phyloP scores from a whole-genome alignment of 208 protist species.

The Trypanosoma avium region DNA sequence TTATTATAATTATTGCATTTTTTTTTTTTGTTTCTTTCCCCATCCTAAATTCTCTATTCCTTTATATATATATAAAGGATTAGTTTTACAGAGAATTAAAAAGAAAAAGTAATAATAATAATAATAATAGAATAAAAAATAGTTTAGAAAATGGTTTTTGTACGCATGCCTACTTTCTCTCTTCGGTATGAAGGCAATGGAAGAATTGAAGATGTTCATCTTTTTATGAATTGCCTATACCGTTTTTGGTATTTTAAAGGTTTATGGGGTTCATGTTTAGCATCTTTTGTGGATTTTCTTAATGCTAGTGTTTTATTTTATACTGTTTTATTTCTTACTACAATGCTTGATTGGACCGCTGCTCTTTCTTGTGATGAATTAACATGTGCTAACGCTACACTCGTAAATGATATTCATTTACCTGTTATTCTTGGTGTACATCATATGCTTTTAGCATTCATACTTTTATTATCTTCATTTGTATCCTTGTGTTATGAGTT shows the following conservation, averaged over 20 bases:
- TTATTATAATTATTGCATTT: too few relatives aligned
- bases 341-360: conserved; percentile 58
- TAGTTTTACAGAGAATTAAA: too few relatives aligned
- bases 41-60: too few relatives aligned
- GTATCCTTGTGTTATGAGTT: conserved; percentile 54
- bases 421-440: conserved; percentile 40
- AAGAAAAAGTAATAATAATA: conserved; percentile 10
- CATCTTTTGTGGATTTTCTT: conserved; percentile 65
- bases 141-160: conserved; percentile 24
- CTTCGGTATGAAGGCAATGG: conserved; percentile 51
- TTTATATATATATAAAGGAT: neutral
- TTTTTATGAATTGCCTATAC: conserved; percentile 74
- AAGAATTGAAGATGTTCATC: conserved; percentile 55
- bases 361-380: conserved; percentile 59
- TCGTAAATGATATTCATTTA: conserved; percentile 40
- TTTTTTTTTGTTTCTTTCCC: too few relatives aligned
- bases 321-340: conserved; percentile 52
- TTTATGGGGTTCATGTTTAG: conserved; percentile 52
- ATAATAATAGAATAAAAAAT: neutral
- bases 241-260: conserved; percentile 77
- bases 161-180: conserved; percentile 29
- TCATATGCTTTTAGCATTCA: conserved; percentile 31
- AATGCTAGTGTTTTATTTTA: conserved; percentile 60
- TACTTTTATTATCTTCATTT: conserved; percentile 48
- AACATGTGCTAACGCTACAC: conserved; percentile 37